phyloP scores from a whole-genome alignment of 2,329 filamentous ascomycete species.

The Geosmithia flava region DNA sequence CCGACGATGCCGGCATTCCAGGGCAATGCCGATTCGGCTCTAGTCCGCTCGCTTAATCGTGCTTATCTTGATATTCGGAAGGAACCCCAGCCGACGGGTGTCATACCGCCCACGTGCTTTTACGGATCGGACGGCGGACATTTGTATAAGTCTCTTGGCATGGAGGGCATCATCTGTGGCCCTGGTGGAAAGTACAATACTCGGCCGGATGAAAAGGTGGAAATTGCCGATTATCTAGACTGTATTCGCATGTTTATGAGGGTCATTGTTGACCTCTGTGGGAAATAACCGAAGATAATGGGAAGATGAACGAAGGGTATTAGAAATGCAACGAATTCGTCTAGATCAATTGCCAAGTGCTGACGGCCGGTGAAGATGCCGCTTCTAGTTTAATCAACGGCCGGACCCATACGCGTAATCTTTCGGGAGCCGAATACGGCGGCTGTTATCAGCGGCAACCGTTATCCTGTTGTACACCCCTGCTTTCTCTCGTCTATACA shows the following conservation, averaged over 20 bases:
- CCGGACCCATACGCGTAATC: neutral
- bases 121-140: slow-evolving; percentile 13
- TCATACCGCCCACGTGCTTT: slow-evolving; percentile 11
- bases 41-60: slow-evolving; percentile 10
- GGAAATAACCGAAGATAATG: slow-evolving; percentile 10
- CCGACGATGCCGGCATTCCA: slow-evolving; percentile 14
- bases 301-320: too few species aligned
- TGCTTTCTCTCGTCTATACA: too few species aligned
- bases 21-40: slow-evolving; percentile 4
- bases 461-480: neutral
- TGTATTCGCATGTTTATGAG: slow-evolving; percentile 12
- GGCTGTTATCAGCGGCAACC: too few species aligned
- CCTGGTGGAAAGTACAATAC: slow-evolving; percentile 14
- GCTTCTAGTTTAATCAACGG: neutral
- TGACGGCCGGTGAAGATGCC: too few species aligned
- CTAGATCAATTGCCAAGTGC: too few species aligned
- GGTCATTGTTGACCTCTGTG: slow-evolving; percentile 7
- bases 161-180: slow-evolving; percentile 13
- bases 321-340: neutral
- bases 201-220: slow-evolving; percentile 12
- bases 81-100: slow-evolving; percentile 10
- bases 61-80: slow-evolving; percentile 8
- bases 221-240: slow-evolving; percentile 13
- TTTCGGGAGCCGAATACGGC: neutral
- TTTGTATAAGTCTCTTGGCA: slow-evolving; percentile 11